These are phyloP conservation scores for Pythium insidiosum DNA, from an alignment of 352 stramenopile species.

Conservation along the genomic window DNA sequence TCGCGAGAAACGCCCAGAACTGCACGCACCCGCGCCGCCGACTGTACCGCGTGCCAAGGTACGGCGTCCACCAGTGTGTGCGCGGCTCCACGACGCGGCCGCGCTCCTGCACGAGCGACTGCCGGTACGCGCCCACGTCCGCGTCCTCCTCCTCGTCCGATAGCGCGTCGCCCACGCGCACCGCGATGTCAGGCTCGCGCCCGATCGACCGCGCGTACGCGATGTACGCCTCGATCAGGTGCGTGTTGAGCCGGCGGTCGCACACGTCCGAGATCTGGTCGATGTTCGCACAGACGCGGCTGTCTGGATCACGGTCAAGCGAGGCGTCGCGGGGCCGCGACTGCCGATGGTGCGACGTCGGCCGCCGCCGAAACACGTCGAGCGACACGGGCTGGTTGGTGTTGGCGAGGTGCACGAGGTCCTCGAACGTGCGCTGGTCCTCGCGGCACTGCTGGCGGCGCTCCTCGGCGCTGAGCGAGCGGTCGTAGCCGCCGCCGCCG, in stretches of 20 bases:
- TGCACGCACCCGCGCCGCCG: constrained; percentile 23
- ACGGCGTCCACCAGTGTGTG: constrained; percentile 34
- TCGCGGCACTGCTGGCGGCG: constrained; percentile 34
- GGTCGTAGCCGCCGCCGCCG: constrained; percentile 7
- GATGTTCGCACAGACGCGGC: constrained; percentile 78
- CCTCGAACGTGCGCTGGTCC: constrained; percentile 42
- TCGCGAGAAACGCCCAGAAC: constrained; percentile 23
- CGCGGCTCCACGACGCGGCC: constrained; percentile 21
- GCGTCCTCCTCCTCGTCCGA: constrained; percentile 15
- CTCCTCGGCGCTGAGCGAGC: constrained; percentile 10
- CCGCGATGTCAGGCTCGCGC: constrained; percentile 76
- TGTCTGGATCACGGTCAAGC: constrained; percentile 56
- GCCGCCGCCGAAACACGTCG: constrained; percentile 48
- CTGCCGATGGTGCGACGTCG: constrained; percentile 30
- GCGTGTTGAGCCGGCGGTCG: constrained; percentile 86
- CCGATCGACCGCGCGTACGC: constrained; percentile 90
- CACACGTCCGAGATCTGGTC: constrained; percentile 85
- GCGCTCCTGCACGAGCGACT: constrained; percentile 30
- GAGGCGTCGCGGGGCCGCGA: too few relatives aligned
- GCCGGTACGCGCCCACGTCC: constrained; percentile 7
- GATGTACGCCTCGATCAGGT: constrained; percentile 93
- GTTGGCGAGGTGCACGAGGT: constrained; percentile 48
- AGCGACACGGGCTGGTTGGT: constrained; percentile 43
- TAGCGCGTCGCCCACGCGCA: constrained; percentile 73
- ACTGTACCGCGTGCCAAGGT: constrained; percentile 36